Conservation (phyloP, 2,329 filamentous ascomycete genomes). For the Scytalidium lignicola region DNA sequence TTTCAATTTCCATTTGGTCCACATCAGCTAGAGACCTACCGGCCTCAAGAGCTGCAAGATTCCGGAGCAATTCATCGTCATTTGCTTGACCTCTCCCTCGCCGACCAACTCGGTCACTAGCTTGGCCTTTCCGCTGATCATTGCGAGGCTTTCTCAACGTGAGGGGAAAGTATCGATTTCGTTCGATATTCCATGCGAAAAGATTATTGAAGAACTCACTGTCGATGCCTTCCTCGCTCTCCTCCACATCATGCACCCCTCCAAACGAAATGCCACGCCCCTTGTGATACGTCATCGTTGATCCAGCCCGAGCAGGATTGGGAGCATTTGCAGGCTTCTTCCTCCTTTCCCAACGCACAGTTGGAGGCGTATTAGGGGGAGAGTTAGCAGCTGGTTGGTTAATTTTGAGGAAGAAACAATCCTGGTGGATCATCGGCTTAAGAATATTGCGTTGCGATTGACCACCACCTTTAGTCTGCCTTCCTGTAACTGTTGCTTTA, state of each 20-base stretch:
- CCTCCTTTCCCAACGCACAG: constrained; percentile 83
- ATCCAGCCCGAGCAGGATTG: constrained; percentile 75
- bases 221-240: constrained; percentile 90
- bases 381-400: constrained; percentile 66
- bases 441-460: constrained; percentile 66
- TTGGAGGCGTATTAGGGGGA: constrained; percentile 58
- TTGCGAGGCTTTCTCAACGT: constrained; percentile 67
- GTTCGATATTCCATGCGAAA: constrained; percentile 90
- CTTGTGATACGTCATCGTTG: constrained; percentile 92
- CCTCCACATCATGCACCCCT: constrained; percentile 87
- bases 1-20: constrained; percentile 43
- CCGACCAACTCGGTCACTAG: constrained; percentile 53
- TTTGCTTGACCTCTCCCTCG: constrained; percentile 80
- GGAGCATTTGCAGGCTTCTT: constrained; percentile 91
- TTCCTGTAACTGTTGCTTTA: constrained; percentile 63
- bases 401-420: constrained; percentile 89
- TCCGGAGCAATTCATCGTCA: constrained; percentile 83
- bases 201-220: constrained; percentile 94
- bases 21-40: constrained; percentile 57
- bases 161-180: constrained; percentile 90
- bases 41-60: constrained; percentile 79
- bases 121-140: constrained; percentile 55
- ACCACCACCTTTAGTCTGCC: constrained; percentile 53
- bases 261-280: constrained; percentile 90
- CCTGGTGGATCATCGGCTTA: constrained; percentile 86